phyloP scores from a whole-genome alignment of 2,329 filamentous ascomycete species.

The Colletotrichum lindemuthianum region DNA sequence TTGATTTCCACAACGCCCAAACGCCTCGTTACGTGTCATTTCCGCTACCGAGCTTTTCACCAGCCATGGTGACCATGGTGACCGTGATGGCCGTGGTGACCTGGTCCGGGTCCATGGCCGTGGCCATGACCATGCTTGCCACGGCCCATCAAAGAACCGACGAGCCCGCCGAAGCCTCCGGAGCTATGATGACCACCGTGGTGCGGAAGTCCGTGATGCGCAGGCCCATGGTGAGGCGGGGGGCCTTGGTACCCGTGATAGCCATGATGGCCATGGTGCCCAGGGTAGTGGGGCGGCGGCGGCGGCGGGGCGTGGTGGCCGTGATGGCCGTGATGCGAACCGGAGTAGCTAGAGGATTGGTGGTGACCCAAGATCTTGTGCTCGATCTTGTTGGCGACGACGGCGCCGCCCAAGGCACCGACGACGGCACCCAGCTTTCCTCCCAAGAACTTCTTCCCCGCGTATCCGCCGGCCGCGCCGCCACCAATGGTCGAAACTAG shows the following conservation, averaged over 20 bases:
- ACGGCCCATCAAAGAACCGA: constrained; percentile 34
- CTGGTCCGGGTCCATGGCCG: not conserved
- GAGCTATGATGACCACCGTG: constrained; percentile 32
- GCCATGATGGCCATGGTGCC: constrained; percentile 22
- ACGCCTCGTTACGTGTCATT: too few relatives aligned
- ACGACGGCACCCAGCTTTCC: constrained; percentile 63
- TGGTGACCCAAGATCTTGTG: constrained; percentile 49
- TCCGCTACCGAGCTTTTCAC: not conserved
- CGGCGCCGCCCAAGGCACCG: constrained; percentile 63
- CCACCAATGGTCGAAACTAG: constrained; percentile 64
- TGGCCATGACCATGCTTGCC: constrained; percentile 20
- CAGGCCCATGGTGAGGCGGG: constrained; percentile 29
- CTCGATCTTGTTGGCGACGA: constrained; percentile 64
- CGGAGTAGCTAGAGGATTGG: constrained; percentile 9
- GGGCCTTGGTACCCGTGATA: constrained; percentile 15
- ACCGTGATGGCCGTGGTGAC: constrained; percentile 25
- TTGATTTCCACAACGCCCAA: too few relatives aligned
- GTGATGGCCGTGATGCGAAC: constrained; percentile 12
- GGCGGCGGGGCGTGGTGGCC: constrained; percentile 15
- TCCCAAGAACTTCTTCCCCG: constrained; percentile 65
- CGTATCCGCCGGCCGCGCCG: constrained; percentile 61
- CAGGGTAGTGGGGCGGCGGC: not conserved
- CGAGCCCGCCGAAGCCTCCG: constrained; percentile 39
- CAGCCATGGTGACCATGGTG: constrained; percentile 1
- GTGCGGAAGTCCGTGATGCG: constrained; percentile 15